Evolutionary conservation across 345 rosid species (phyloP), one percentile per base, ranked within the genome.

Genomic region (Carallia brachiata): DNA sequence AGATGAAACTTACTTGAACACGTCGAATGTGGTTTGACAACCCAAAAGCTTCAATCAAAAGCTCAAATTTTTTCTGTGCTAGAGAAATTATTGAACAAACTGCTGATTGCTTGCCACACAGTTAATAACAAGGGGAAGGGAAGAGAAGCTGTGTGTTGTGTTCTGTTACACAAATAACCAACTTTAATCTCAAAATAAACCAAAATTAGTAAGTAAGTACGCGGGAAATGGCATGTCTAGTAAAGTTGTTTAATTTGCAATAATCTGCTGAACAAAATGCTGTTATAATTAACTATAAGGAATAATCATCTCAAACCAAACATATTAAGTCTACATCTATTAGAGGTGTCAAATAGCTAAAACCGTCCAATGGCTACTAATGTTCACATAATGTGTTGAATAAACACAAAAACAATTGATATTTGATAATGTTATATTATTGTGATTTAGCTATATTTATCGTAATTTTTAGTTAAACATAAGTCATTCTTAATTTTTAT

Each of bases 131-230:
- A 56, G 62, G 69, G 36, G 56, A 63, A 68, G 75, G 31, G 19
- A 32, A 13, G 47, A 56, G 55, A 63, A 71, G 32, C n/a, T 55
- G 52, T 62, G 75, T 32, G 48, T 27, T 19, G 34, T 27, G 30
- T 30, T 31, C 13, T 44, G 28, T 23, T 28, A 3, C 6, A 44
- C 6, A 7, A 12, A 53, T 37, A 32, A 23, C 44, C 6, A 58
- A 16, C 2, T 6, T 40, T 30, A 27, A 12, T 68, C 19, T 31
- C 69, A 50, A 7, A 31, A 50, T 52, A 50, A 50, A 52, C 34
- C n/a, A 18, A 15, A 31, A 0, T 7, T 27, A 57, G 7, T 7
- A 57, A 68, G 54, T 7, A 18, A 36, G 10, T 6, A 5, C 40
- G 40, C 40, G 40, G 63, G 63, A 32, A 32, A 60, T 13, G 16